Evolutionary conservation across 192 early-diverging fungal species (phyloP), one percentile per base, ranked within the genome.

Genomic region (Paraglomus brasilianum): DNA sequence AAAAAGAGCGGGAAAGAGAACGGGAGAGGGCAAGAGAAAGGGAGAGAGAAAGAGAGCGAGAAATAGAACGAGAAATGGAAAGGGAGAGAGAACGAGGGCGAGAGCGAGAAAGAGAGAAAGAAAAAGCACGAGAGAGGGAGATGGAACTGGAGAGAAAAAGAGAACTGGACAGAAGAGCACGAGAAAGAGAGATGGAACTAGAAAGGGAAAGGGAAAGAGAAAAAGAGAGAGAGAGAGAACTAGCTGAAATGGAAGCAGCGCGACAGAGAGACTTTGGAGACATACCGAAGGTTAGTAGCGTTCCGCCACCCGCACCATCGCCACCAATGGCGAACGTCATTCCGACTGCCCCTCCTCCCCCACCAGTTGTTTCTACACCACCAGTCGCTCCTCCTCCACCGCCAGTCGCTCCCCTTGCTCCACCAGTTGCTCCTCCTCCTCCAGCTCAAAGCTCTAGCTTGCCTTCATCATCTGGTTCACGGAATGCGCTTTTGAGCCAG

Each of bases 401-500:
- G 19, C 19, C 66, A 39, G 17, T 21, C 15, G 55, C 56, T 2
- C 52, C 66, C 24, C 19, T 67, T 30, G 10, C 52, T 10, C 38
- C 63, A 50, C 14, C 64, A 41, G 4, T 66, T 8, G 50, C 64
- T 0, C 74, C 69, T 9, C 65, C 75, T 17, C 42, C 74, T 17
- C 14, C 17, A 17, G 8, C 48, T 43, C 41, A 67, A 30, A 1
- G 59, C 7, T 45, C 8, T 8, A 11, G 75, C 8, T 61, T 48
- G 5, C 46, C 64, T 15, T 41, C 47, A 5, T 64, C 74, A 24
- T 64, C 72, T 9, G 58, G 49, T 38, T 75, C 63, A 17, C 73
- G 87, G 48, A 74, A 73, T 57, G 89, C 89, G 5, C 77, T 93
- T 15, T 74, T 93, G 60, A 75, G 80, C 63, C 89, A 93, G 69